Evolutionary conservation across 495 filamentous ascomycete genomes (phyloP).

Genomic region (Aspergillus coremiiformis): DNA sequence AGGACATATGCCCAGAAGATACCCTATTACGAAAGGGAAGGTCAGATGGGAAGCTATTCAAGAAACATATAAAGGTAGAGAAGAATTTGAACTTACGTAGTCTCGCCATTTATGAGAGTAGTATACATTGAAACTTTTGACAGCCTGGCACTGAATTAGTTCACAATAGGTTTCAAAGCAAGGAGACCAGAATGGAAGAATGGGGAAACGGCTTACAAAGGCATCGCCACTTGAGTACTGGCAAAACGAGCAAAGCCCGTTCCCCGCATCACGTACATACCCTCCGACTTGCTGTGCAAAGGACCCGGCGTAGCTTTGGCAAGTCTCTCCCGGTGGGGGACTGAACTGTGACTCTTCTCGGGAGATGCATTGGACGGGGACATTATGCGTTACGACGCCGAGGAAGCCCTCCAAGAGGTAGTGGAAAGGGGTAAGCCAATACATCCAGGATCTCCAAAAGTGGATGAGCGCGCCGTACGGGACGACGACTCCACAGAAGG

Average conservation of each 20-base stretch:
- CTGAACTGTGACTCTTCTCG: slow-evolving; percentile 52
- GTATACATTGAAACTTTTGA: slow-evolving; percentile 38
- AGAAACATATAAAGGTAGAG: not conserved
- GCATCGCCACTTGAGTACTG: slow-evolving; percentile 50
- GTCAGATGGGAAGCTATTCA: not conserved
- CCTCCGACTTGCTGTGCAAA: slow-evolving; percentile 43
- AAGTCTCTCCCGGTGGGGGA: slow-evolving; percentile 44
- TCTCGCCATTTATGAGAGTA: slow-evolving; percentile 56
- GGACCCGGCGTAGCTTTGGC: slow-evolving; percentile 41
- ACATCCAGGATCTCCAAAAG: slow-evolving; percentile 65
- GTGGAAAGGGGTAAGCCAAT: slow-evolving; percentile 56
- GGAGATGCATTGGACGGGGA: slow-evolving; percentile 47
- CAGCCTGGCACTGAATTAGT: slow-evolving; percentile 21
- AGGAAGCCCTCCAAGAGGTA: slow-evolving; percentile 56
- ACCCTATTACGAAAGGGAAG: slow-evolving; percentile 23
- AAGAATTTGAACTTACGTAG: slow-evolving; percentile 38
- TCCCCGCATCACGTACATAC: slow-evolving; percentile 39
- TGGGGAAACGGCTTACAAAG: slow-evolving; percentile 36
- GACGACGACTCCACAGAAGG: slow-evolving; percentile 58
- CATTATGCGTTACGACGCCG: slow-evolving; percentile 44
- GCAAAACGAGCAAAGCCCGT: slow-evolving; percentile 54
- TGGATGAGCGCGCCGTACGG: slow-evolving; percentile 46
- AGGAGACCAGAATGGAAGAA: not conserved
- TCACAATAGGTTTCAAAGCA: not conserved
- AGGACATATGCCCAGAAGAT: slow-evolving; percentile 49